phyloP scores from a whole-genome alignment of 176 grass and related monocot species.

The Oryza meridionalis region DNA sequence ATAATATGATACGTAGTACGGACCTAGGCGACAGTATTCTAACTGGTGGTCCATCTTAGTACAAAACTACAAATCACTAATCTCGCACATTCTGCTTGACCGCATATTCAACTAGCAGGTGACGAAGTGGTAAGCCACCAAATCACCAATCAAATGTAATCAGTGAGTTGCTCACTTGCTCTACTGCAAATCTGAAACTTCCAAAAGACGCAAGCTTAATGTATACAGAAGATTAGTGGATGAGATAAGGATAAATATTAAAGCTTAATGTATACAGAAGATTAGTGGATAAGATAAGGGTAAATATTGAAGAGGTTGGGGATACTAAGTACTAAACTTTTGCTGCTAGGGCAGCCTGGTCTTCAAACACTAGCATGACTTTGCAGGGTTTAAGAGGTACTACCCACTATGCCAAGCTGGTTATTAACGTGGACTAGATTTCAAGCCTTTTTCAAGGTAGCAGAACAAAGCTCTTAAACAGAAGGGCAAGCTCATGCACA shows the following conservation, averaged over 20 bases:
- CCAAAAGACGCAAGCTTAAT: slow-evolving; percentile 5
- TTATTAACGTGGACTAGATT: not conserved
- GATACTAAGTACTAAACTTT: not conserved
- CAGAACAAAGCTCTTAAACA: too few species aligned
- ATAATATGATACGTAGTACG: not conserved
- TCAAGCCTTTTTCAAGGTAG: too few species aligned
- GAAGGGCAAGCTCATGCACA: not conserved
- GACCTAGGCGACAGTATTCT: not conserved
- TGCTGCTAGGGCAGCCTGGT: not conserved
- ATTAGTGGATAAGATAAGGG: not conserved
- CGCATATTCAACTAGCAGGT: slow-evolving; percentile 6
- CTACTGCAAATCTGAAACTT: not conserved
- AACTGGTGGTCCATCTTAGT: not conserved
- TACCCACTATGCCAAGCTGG: not conserved
- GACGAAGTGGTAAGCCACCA: not conserved
- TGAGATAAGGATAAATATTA: not conserved
- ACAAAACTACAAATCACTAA: not conserved
- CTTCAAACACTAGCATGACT: not conserved
- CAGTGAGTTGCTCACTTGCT: not conserved
- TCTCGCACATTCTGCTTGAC: not conserved
- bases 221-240: not conserved
- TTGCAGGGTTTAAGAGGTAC: too few species aligned
- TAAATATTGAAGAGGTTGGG: not conserved
- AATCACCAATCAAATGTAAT: not conserved
- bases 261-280: not conserved